These are phyloP conservation scores for Mrakia frigida DNA, from an alignment of 768 basidiomycete genomes.

Conservation along the genomic window DNA sequence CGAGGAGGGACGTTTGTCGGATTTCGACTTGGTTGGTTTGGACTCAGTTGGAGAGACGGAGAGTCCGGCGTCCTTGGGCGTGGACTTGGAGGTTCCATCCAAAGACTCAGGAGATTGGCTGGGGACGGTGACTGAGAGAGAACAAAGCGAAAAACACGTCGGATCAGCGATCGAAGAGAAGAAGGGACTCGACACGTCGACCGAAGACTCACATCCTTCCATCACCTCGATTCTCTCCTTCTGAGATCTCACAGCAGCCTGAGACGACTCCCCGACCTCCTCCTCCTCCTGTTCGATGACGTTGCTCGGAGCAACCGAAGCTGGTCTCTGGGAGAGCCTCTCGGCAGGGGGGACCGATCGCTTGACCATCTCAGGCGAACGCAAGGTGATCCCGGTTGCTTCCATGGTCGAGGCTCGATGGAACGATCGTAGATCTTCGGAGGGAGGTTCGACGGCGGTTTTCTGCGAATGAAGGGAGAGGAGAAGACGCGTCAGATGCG, in stretches of 20 bases:
- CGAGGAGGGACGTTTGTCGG: not conserved
- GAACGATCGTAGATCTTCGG: not conserved
- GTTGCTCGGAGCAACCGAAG: no score
- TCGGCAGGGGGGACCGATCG: not conserved
- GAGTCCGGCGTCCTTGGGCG: not conserved
- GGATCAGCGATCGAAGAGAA: not conserved
- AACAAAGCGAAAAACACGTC: not conserved
- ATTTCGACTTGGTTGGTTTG: not conserved
- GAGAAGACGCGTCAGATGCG: not conserved
- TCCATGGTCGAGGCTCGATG: constrained; percentile 6
- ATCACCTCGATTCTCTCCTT: not conserved
- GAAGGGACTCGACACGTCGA: not conserved
- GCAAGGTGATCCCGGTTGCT: no score
- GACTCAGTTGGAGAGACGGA: not conserved
- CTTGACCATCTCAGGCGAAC: no score
- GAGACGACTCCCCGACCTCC: not conserved
- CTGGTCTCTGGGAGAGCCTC: not conserved
- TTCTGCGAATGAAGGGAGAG: not conserved
- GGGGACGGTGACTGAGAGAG: not conserved
- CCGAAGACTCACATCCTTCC: not conserved
- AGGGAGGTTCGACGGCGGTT: not conserved
- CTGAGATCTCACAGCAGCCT: not conserved
- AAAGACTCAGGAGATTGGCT: not conserved
- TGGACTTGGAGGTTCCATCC: not conserved
- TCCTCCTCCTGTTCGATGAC: no score